Evolutionary conservation across 2,329 filamentous ascomycete species (phyloP), one percentile per base, ranked within the genome.

Genomic region (Hawksworthiomyces lignivorus): DNA sequence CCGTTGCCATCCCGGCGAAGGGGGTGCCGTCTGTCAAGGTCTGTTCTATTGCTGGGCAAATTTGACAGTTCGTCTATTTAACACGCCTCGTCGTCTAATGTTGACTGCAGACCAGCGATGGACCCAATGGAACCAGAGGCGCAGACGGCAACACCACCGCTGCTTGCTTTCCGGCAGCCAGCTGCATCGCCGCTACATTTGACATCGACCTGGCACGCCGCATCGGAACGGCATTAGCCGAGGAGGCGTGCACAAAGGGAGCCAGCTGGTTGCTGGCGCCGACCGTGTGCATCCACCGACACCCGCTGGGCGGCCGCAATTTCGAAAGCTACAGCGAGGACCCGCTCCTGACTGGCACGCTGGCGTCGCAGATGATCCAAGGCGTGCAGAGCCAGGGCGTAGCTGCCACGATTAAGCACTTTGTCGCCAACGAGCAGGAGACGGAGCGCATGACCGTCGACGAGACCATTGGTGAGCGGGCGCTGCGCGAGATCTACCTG

Each of bases 271-370:
- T 89, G 5, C 70, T 90, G 9, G 85, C 82, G 0, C 85, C 84
- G 2, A 89, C 85, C 1, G 80, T 88, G 20, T 88, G 86, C 63
- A 82, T 87, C 68, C 86, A 92, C 54, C 76, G 87, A 12, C 84
- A 84, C 38, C 87, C 87, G 1, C 70, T 92, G 0, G 86, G 86
- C 18, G 87, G 87, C 14, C 75, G 87, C 46, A 88, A 88, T 49
- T 94, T 92, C 52, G 87, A 94, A 61, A 88, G 84, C 0, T 92
- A 87, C 58, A 87, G 84, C 0, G 87, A 92, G 59, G 87, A 92
- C 51, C 86, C 86, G 0, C 73, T 82, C 10, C 70, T 94, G 5
- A 85, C 84, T 0, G 84, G 84, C 26, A 83, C 80, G 47, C 64
- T 88, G 48, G 82, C 83, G 10, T 75, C 81, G 1, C 73, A 82